Evolutionary conservation across 1,284 basidiomycete species (phyloP), one percentile per base, ranked within the genome.

Genomic region (Microbotryum saponariae): DNA sequence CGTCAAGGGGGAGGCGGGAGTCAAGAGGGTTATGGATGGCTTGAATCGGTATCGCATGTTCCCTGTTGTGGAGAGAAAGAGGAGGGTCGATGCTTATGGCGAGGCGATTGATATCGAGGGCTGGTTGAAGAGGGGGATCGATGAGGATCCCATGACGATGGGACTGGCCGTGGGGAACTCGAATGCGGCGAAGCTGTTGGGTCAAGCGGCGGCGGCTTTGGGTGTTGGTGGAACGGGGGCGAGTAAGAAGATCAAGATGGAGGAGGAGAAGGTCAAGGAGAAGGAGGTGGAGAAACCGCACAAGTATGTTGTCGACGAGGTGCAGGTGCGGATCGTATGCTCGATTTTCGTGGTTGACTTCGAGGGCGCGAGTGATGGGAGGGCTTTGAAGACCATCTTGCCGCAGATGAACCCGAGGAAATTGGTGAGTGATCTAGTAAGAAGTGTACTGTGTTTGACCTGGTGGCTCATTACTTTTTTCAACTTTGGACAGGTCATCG

Each of bases 371-470:
- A 93, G 92, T 73, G 96, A 99, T 72, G 93, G 94, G 1, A 86
- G 93, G 64, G 92, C 96, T 7, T 86, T 97, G 66, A 97, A 97
- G 76, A 94, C 89, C 0, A 93, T 99, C 65, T 85, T 98, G 14
- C 90, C 94, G 3, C 91, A 97, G 78, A 84, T 99, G 59, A 92
- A 96, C 73, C 96, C 96, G 29, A 83, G 96, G 21, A 93, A 92
- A 79, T 85, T 96, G 82, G 91, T 90, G 61, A 61, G 79, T 74
- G 6, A 5, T 23, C 27, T 18, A 23, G 10, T 33, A 44, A 66
- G 12, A 42, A 42, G 16, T 16, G 12, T 10, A 6, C 5, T 16
- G 37, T 42, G 14, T 42, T 42, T 18, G 37, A 42, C 16, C 67
- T 54, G 25, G 51, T 60, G 53, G 57, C 46, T 60, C 42, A 27